Conservation (phyloP, 306 rosid genomes). For the Echinosophora koreensis region DNA sequence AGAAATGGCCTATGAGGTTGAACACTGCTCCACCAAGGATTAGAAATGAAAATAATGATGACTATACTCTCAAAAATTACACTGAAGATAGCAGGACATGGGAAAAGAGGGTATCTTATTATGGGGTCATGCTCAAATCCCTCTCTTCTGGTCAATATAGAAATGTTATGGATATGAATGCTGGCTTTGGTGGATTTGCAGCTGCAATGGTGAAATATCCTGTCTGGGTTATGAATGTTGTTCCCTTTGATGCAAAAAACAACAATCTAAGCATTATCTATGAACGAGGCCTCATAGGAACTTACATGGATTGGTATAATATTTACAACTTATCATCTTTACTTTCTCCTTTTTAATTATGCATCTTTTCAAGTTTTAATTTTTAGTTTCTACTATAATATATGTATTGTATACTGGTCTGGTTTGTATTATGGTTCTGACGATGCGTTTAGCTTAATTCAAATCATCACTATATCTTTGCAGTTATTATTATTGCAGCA, state of each 20-base stretch:
- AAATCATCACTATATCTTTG: background rate
- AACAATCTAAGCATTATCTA: constrained; percentile 55
- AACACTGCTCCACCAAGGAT: constrained; percentile 55
- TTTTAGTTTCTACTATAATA: background rate
- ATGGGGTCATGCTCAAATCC: constrained; percentile 49
- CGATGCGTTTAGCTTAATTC: constrained; percentile 21
- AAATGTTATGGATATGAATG: constrained; percentile 75
- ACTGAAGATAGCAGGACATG: constrained; percentile 52
- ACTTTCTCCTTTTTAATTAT: background rate
- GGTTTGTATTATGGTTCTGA: constrained; percentile 1
- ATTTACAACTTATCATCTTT: constrained; percentile 21
- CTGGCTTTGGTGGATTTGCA: constrained; percentile 64
- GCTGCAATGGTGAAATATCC: constrained; percentile 62
- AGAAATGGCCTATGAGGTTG: constrained; percentile 62
- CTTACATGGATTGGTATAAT: constrained; percentile 68
- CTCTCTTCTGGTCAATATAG: constrained; percentile 54
- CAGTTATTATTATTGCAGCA: constrained; percentile 5
- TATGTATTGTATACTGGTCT: background rate
- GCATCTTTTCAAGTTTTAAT: background rate
- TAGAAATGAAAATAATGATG: constrained; percentile 41
- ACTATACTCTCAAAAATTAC: constrained; percentile 30
- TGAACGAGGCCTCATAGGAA: constrained; percentile 65
- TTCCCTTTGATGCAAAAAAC: constrained; percentile 57
- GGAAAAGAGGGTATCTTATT: constrained; percentile 56
- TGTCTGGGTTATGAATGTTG: constrained; percentile 67